Conservation (phyloP, 2,329 filamentous ascomycete species). For the Dactylellina haptotyla region DNA sequence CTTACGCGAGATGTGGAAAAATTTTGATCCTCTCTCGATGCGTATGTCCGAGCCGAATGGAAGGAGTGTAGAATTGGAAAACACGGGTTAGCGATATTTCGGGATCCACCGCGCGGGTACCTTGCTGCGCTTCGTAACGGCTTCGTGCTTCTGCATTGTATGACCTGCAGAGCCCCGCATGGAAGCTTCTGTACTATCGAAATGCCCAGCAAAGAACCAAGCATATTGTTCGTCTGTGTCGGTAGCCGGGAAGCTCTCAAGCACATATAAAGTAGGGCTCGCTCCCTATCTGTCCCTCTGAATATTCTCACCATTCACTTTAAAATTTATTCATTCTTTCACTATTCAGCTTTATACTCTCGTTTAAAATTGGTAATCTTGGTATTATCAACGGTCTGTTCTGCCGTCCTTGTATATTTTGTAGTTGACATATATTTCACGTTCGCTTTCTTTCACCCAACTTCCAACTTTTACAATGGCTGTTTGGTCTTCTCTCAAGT, state of each 20-base stretch:
- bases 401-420: too few relatives aligned
- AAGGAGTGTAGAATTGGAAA: neutral
- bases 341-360: neutral
- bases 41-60: constrained; percentile 1
- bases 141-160: neutral
- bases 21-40: neutral
- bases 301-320: too few relatives aligned
- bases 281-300: too few relatives aligned
- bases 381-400: too few relatives aligned
- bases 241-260: too few relatives aligned
- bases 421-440: too few relatives aligned
- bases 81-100: neutral
- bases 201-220: neutral
- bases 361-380: neutral
- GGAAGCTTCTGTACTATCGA: neutral
- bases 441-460: neutral
- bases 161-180: neutral
- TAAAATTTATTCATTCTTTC: neutral
- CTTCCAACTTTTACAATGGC: constrained; percentile 5
- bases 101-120: neutral
- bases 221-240: neutral
- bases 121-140: neutral
- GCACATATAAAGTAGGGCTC: too few relatives aligned
- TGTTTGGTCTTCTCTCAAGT: constrained; percentile 23
- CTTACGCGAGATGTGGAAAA: neutral